phyloP scores from a whole-genome alignment of 768 basidiomycete genomes.

The Hygrophorus russula region DNA sequence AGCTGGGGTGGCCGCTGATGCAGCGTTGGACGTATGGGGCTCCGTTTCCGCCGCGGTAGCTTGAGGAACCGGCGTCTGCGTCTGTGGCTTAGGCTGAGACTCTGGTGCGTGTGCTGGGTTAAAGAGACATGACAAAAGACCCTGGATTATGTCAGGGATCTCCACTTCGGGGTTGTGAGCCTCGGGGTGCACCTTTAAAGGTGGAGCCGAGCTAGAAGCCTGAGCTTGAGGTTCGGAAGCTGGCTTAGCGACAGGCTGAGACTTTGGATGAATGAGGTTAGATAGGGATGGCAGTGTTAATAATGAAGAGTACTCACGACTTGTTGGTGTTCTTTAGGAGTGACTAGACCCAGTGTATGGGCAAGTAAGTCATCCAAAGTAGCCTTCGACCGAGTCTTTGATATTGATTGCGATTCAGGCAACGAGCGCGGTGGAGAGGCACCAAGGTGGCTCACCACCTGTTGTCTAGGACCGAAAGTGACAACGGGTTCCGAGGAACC shows the following conservation, averaged over 20 bases:
- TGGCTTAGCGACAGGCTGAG: neutral
- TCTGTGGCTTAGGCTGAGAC: too few relatives aligned
- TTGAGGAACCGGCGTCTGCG: neutral
- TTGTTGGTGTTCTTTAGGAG: too few relatives aligned
- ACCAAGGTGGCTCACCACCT: too few relatives aligned
- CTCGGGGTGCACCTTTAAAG: conserved; percentile 7
- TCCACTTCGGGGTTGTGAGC: conserved; percentile 4
- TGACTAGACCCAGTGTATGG: too few relatives aligned
- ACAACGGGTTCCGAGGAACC: too few relatives aligned
- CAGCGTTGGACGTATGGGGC: neutral
- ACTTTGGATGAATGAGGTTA: neutral
- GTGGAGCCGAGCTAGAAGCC: neutral
- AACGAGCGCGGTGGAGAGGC: too few relatives aligned
- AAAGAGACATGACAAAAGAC: neutral
- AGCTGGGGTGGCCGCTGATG: neutral
- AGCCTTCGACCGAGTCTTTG: too few relatives aligned
- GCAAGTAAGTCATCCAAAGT: too few relatives aligned
- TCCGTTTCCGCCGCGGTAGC: neutral
- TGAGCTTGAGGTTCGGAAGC: neutral
- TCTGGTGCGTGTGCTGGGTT: neutral
- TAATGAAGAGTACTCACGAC: too few relatives aligned
- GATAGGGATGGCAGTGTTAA: too few relatives aligned
- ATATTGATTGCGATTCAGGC: too few relatives aligned
- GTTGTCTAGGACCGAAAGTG: too few relatives aligned
- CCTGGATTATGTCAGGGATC: conserved; percentile 1